These are phyloP conservation scores for Quercus gilva DNA, from an alignment of 306 rosid species.

Conservation along the genomic window DNA sequence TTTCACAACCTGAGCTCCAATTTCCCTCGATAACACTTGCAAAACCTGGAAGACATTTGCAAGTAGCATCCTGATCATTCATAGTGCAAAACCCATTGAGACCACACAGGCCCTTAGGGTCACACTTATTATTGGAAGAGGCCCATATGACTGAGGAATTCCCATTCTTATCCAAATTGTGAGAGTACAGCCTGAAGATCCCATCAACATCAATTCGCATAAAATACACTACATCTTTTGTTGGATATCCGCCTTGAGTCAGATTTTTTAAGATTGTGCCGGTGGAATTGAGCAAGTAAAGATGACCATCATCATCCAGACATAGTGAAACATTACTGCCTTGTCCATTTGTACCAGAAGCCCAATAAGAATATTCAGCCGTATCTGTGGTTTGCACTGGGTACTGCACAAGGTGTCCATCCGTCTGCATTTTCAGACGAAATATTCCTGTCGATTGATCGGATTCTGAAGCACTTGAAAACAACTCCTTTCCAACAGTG, in stretches of 20 bases:
- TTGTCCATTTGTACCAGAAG: fast-evolving
- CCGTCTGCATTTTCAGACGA: not conserved
- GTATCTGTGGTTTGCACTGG: not conserved
- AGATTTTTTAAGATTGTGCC: not conserved
- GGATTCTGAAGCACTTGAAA: not conserved
- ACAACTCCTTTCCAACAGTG: not conserved
- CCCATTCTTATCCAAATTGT: not conserved
- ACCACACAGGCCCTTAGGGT: not conserved
- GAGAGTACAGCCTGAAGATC: no score
- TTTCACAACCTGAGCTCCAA: not conserved
- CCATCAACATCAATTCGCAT: no score
- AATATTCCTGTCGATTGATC: not conserved
- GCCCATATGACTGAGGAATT: not conserved
- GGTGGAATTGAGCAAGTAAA: not conserved
- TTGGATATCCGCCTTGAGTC: not conserved
- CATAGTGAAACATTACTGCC: not conserved
- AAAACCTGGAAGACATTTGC: not conserved
- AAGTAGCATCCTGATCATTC: not conserved
- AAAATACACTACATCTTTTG: no score
- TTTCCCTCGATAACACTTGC: not conserved
- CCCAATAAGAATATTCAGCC: not conserved
- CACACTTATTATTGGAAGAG: not conserved
- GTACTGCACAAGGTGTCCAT: not conserved
- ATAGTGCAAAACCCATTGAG: not conserved
- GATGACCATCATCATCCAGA: not conserved